Evolutionary conservation across 257 asterid genomes (phyloP).

Genomic region (Ilex asprella): DNA sequence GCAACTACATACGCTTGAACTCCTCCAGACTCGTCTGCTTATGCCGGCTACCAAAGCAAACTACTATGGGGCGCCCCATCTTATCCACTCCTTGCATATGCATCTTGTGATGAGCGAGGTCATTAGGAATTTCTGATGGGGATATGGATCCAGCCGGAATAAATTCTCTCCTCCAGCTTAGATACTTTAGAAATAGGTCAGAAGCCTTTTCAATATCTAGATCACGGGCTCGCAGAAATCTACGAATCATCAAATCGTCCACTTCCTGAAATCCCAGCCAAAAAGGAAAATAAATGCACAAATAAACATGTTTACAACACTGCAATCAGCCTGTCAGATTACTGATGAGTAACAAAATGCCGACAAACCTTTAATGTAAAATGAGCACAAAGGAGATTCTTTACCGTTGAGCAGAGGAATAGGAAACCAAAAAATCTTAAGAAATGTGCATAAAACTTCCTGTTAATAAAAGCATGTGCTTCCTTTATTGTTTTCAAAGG

Average conservation of each 20-base stretch:
- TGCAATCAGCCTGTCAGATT: too few relatives aligned
- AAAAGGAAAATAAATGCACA: background rate
- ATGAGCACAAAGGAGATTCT: too few relatives aligned
- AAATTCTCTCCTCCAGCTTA: slow-evolving; percentile 76
- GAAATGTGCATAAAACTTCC: too few relatives aligned
- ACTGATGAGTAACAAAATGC: too few relatives aligned
- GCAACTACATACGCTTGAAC: slow-evolving; percentile 58
- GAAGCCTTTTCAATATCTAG: slow-evolving; percentile 83
- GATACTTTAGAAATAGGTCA: slow-evolving; percentile 56
- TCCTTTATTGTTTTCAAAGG: too few relatives aligned
- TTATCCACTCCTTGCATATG: slow-evolving; percentile 84
- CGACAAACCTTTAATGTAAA: too few relatives aligned
- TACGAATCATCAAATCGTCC: slow-evolving; percentile 72
- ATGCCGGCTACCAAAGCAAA: slow-evolving; percentile 63
- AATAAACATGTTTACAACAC: background rate
- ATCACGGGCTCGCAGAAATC: slow-evolving; percentile 91
- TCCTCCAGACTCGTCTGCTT: slow-evolving; percentile 57
- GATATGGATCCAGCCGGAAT: slow-evolving; percentile 34
- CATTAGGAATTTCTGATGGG: slow-evolving; percentile 39
- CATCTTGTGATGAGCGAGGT: slow-evolving; percentile 60
- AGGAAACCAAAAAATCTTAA: too few relatives aligned
- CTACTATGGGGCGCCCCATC: slow-evolving; percentile 62
- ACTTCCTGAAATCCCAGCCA: slow-evolving; percentile 37
- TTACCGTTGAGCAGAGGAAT: too few relatives aligned
- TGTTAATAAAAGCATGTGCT: too few relatives aligned